Base-by-base conservation (phyloP, 495 filamentous ascomycete species). In the Aspergillus steynii region DNA sequence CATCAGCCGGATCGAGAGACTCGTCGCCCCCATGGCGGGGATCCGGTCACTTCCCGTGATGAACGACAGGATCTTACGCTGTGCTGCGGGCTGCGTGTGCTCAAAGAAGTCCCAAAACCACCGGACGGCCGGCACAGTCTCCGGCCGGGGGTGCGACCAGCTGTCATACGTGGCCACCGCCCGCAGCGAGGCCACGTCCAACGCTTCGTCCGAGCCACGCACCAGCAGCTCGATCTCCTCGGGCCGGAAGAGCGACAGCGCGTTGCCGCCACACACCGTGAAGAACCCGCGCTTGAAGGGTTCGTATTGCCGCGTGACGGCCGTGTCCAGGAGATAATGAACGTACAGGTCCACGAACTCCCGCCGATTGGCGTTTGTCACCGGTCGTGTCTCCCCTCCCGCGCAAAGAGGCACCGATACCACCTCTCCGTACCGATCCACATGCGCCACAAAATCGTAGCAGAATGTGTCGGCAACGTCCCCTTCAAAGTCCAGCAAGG, bases 201-300 rank as follows among this genome's bases (percentile, higher is more conserved):
- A 81, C 45, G 86, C 70, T 63, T 94, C 91, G 56, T 94, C 91
- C n/a, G 90, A 94, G 27, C 93, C 93, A 47, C 94, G 87, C 14
- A 97, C 82, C 2, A 97, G 82, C 4, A 96, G 80, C 68, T 97
- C 93, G 61, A 97, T 96, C 71, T 97, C 93, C 72, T 97, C 93
- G 2, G 93, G 89, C n/a, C 92, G 85, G 71, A 97, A 97, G 10
- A 97, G 82, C 3, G 89, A 91, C 27, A 96, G 78, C 15, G 93
- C 93, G 71, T 96, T 96, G 27, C 93, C 91, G 32, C 89, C 90
- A 70, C 92, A 96, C 46, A 97, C 92, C 2, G 90, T 96, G 75
- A 90, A 97, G 73, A 97, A 97, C 4, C 93, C 93, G 50, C 93
- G 86, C 71, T 94, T 96, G 81, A 97, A 97, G 10, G 93, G 94